Percentiles rank a stretch among this genome's conserved stretches.
These are phyloP conservation scores for Fraxinus ornus DNA, from an alignment of 305 asterid genomes.

Conservation along the genomic window DNA sequence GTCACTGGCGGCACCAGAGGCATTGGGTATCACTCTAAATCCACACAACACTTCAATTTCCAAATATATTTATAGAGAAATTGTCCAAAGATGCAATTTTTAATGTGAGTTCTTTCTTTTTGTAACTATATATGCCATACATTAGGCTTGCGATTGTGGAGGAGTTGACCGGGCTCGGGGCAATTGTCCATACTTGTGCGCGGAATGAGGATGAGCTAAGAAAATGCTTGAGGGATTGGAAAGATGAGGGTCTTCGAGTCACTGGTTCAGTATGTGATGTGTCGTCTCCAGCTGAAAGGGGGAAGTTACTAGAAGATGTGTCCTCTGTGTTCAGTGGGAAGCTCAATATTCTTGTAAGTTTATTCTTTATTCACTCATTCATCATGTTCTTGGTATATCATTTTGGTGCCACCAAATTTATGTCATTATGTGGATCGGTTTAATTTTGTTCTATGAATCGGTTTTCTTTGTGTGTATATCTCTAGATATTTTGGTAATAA, in stretches of 20 bases:
- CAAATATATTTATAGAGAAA: neutral
- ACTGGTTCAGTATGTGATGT: conserved; percentile 65
- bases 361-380: neutral
- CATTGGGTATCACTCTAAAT: conserved; percentile 39
- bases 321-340: conserved; percentile 46
- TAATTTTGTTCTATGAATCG: neutral
- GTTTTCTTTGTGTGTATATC: neutral
- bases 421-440: neutral
- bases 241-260: conserved; percentile 42
- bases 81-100: conserved; percentile 15
- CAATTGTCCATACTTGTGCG: conserved; percentile 57
- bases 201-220: conserved; percentile 45
- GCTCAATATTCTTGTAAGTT: conserved; percentile 61
- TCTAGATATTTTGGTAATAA: neutral
- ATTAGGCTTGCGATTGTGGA: conserved; percentile 60
- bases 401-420: neutral
- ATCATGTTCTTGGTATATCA: neutral
- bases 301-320: conserved; percentile 40
- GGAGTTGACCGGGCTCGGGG: conserved; percentile 64
- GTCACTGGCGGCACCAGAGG: conserved; percentile 70
- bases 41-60: neutral
- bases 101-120: conserved; percentile 19
- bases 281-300: conserved; percentile 47
- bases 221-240: conserved; percentile 50
- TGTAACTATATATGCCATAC: neutral